phyloP scores from a whole-genome alignment of 306 rosid species.

The Prunus campanulata region DNA sequence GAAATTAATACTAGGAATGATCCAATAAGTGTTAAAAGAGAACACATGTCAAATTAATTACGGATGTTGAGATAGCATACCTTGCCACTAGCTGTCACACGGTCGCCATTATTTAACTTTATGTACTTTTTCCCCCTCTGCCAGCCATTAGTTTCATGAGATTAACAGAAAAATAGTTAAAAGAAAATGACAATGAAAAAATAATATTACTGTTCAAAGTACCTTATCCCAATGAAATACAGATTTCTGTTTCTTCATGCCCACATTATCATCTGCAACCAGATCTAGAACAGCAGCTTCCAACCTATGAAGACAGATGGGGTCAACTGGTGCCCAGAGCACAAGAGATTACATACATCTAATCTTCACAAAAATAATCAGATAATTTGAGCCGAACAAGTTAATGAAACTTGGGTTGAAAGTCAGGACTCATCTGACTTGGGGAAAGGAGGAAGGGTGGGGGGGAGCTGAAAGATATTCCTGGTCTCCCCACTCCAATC shows the following conservation, averaged over 20 bases:
- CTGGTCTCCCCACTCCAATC: background rate
- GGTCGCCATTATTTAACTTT: slow-evolving; percentile 82
- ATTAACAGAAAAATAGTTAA: slow-evolving; percentile 12
- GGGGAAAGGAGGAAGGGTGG: no score
- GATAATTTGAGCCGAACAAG: no score
- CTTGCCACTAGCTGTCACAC: slow-evolving; percentile 94
- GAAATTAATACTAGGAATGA: background rate
- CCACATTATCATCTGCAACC: slow-evolving; percentile 78
- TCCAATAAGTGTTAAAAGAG: background rate
- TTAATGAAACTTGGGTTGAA: background rate
- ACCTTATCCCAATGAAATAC: slow-evolving; percentile 96
- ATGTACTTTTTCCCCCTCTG: slow-evolving; percentile 90
- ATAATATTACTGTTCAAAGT: slow-evolving; percentile 10
- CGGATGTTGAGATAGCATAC: slow-evolving; percentile 32
- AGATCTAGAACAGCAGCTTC: slow-evolving; percentile 87
- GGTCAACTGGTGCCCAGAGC: slow-evolving; percentile 23
- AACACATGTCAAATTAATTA: background rate
- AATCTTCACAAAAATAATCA: background rate
- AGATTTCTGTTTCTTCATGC: slow-evolving; percentile 84
- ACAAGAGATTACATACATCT: background rate
- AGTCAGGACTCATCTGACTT: background rate
- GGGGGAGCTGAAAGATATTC: background rate
- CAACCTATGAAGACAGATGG: slow-evolving; percentile 46
- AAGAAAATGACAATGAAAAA: background rate
- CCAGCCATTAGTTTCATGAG: slow-evolving; percentile 29